Evolutionary conservation across 495 filamentous ascomycete species (phyloP), one percentile per base, ranked within the genome.

Genomic region (Friedmanniomyces endolithicus): DNA sequence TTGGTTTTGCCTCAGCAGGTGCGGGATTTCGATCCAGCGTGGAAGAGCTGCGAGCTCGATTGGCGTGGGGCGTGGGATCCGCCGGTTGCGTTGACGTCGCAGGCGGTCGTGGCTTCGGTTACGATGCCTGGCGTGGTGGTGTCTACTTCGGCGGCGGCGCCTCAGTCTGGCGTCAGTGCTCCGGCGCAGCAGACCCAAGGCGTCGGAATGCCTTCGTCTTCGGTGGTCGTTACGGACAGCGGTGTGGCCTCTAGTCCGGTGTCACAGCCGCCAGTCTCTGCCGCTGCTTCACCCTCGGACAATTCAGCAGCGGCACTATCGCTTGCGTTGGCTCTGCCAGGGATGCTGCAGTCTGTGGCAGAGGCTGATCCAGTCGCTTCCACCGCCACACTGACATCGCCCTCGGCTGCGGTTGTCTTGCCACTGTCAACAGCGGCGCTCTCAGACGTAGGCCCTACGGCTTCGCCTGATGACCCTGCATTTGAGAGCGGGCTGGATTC

Each of bases 21-120:
- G 9, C 59, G 59, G 2, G 25, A 40, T 35, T 45, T 62, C 14
- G 59, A 62, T 33, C 50, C 55, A 8, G 50, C 48, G 12, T 62
- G 59, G 59, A 50, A 47, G 44, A 49, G 33, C 2, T 62, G 59
- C 47, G 33, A 22, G 11, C 53, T 57, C 7, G 50, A 58, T 27
- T 39, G 43, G 50, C 53, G 55, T 14, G 59, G 55, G 11, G 22
- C 49, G 16, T 62, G 48, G 29, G 59, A 62, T 47, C 59, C 59
- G 1, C 59, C 59, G 14, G 23, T 55, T 19, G 55, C 59, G 17
- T 41, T 52, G 33, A 6, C 4, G 35, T 29, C 49, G 19, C 6
- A 6, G 11, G 33, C 1, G 19, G 34, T 24, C 1, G 31, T 52
- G 12, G 49, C 2, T 52, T 23, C 49, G 33, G 34, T 52, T 7